A percentile compares a stretch with the other conserved stretches of the same genome.
phyloP scores from a whole-genome alignment of 1,284 basidiomycete species.

The Cryptococcus hybrid region DNA sequence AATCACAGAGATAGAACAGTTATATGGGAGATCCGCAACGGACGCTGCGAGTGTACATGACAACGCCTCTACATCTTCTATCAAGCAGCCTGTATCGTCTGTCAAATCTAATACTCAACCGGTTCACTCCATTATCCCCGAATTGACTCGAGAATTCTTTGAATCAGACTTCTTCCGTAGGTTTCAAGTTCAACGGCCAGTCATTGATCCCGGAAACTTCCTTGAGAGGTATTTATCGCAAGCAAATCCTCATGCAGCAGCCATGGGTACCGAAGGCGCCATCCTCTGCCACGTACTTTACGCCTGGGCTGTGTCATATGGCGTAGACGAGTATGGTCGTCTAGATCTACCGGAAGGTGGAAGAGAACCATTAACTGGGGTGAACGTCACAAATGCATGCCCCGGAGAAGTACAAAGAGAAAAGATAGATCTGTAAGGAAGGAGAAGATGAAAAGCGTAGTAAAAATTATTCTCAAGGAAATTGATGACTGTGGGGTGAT shows the following conservation, averaged over 20 bases:
- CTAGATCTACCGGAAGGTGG: slow-evolving; percentile 37
- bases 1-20: slow-evolving; percentile 69
- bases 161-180: slow-evolving; percentile 74
- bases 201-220: slow-evolving; percentile 65
- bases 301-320: slow-evolving; percentile 81
- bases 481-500: slow-evolving; percentile 74
- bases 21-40: slow-evolving; percentile 36
- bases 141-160: slow-evolving; percentile 73
- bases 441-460: slow-evolving; percentile 58
- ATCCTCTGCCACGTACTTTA: slow-evolving; percentile 59
- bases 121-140: slow-evolving; percentile 59
- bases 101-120: slow-evolving; percentile 23
- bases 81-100: slow-evolving; percentile 13
- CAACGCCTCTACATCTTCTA: slow-evolving; percentile 23
- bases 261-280: slow-evolving; percentile 55
- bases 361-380: slow-evolving; percentile 12
- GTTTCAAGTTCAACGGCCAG: slow-evolving; percentile 70
- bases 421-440: slow-evolving; percentile 48
- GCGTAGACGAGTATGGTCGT: slow-evolving; percentile 71
- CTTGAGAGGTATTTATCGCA: slow-evolving; percentile 57
- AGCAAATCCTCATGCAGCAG: slow-evolving; percentile 55
- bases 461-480: slow-evolving; percentile 69
- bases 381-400: slow-evolving; percentile 19
- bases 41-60: slow-evolving; percentile 18
- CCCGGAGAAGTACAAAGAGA: slow-evolving; percentile 45